These are phyloP conservation scores for Cercospora citrullina DNA, from an alignment of 2,329 filamentous ascomycete genomes.

Conservation along the genomic window DNA sequence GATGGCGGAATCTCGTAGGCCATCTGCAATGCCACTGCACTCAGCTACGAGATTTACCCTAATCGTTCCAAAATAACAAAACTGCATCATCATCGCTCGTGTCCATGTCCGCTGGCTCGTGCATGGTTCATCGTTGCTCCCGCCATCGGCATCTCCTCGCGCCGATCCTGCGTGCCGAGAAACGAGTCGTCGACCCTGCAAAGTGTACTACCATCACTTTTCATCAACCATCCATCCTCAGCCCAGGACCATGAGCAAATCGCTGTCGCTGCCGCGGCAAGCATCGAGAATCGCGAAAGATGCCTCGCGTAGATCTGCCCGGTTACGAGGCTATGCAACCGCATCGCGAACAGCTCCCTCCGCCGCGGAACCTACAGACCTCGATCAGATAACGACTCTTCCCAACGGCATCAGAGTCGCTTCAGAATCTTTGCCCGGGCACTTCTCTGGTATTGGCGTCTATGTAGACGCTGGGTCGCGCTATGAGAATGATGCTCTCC, in stretches of 20 bases:
- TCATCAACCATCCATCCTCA: slow-evolving; percentile 1
- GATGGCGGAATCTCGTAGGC: not conserved
- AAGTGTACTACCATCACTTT: slow-evolving; percentile 7
- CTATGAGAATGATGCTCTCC: slow-evolving; percentile 81
- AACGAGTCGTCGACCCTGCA: slow-evolving; percentile 6
- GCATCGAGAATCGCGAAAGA: slow-evolving; percentile 27
- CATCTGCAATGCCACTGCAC: not conserved
- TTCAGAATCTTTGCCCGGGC: slow-evolving; percentile 89
- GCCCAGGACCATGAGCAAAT: slow-evolving; percentile 32
- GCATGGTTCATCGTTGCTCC: slow-evolving; percentile 8
- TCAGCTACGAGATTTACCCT: not conserved
- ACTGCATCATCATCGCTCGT: not conserved
- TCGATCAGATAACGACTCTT: slow-evolving; percentile 84
- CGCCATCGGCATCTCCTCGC: not conserved
- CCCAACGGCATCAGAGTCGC: slow-evolving; percentile 92
- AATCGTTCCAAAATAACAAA: not conserved
- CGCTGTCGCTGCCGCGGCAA: slow-evolving; percentile 35
- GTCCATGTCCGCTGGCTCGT: not conserved
- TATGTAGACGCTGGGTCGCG: slow-evolving; percentile 94
- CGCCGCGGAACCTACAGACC: slow-evolving; percentile 73
- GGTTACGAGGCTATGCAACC: slow-evolving; percentile 34
- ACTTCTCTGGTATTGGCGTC: slow-evolving; percentile 91
- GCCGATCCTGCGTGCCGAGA: slow-evolving; percentile 5
- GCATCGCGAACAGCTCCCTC: slow-evolving; percentile 24
- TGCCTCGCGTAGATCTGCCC: slow-evolving; percentile 15